Percentiles rank a stretch among this genome's conserved stretches.
Conservation (phyloP, 768 basidiomycete species). For the Pulveroboletus frians region DNA sequence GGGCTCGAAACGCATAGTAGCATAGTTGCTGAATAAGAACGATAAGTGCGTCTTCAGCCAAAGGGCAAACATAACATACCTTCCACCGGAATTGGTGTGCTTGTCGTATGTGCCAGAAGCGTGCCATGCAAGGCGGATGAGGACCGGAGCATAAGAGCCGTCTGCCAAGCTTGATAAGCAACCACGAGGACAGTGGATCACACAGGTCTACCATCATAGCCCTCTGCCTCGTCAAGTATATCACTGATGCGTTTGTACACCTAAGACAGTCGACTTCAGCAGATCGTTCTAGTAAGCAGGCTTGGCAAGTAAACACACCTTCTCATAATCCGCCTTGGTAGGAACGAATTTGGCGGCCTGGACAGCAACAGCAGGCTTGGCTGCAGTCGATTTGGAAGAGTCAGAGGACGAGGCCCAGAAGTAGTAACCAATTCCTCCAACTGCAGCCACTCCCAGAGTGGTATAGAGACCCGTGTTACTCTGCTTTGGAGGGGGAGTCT, state of each 20-base stretch:
- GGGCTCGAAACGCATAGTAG: constrained; percentile 96
- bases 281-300: not conserved
- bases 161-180: constrained; percentile 39
- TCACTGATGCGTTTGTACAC: constrained; percentile 91
- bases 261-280: constrained; percentile 30
- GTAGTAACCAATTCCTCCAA: constrained; percentile 63
- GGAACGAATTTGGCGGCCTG: constrained; percentile 71
- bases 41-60: not conserved
- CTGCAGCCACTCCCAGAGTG: constrained; percentile 56
- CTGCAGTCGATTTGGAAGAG: constrained; percentile 44
- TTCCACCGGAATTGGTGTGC: constrained; percentile 70
- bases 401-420: constrained; percentile 44
- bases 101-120: constrained; percentile 91
- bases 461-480: constrained; percentile 50
- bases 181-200: not conserved
- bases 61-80: constrained; percentile 37
- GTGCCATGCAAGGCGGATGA: constrained; percentile 93
- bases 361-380: constrained; percentile 54
- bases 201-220: constrained; percentile 68
- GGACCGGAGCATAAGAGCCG: constrained; percentile 82
- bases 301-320: constrained; percentile 40
- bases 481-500: constrained; percentile 44
- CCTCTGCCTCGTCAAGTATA: constrained; percentile 58
- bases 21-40: constrained; percentile 68
- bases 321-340: constrained; percentile 83